phyloP scores from a whole-genome alignment of 2,329 filamentous ascomycete genomes.

The Aspergillus persii region DNA sequence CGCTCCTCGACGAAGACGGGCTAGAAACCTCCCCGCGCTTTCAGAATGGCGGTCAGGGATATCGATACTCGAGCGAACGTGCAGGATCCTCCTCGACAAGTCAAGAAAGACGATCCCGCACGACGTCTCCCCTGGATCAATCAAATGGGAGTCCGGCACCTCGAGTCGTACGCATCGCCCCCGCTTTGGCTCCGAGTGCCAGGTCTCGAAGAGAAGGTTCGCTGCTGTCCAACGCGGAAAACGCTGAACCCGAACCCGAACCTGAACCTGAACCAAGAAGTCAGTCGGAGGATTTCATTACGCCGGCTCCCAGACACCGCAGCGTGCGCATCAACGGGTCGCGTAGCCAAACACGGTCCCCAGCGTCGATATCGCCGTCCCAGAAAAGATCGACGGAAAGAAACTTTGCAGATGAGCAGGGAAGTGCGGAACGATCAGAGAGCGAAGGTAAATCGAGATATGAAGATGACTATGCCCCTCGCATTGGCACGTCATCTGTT shows the following conservation, averaged over 20 bases:
- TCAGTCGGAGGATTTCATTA: slow-evolving; percentile 41
- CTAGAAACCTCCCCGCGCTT: slow-evolving; percentile 49
- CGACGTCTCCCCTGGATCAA: slow-evolving; percentile 36
- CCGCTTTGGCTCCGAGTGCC: slow-evolving; percentile 27
- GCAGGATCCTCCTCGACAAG: slow-evolving; percentile 25
- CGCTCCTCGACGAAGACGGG: slow-evolving; percentile 62
- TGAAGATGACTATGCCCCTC: slow-evolving; percentile 35
- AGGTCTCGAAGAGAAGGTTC: slow-evolving; percentile 39
- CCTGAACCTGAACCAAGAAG: slow-evolving; percentile 24
- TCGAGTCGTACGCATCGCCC: slow-evolving; percentile 41
- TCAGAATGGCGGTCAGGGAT: slow-evolving; percentile 28
- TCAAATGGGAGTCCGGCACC: slow-evolving; percentile 43
- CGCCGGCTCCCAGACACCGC: slow-evolving; percentile 45
- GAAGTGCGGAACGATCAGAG: slow-evolving; percentile 33
- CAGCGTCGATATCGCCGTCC: slow-evolving; percentile 38
- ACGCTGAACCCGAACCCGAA: slow-evolving; percentile 13
- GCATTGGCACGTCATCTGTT: slow-evolving; percentile 36
- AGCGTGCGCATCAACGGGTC: slow-evolving; percentile 43
- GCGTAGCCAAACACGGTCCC: slow-evolving; percentile 42
- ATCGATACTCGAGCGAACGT: slow-evolving; percentile 23
- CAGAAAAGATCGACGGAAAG: slow-evolving; percentile 31
- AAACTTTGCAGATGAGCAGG: slow-evolving; percentile 29
- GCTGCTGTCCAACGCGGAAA: slow-evolving; percentile 37
- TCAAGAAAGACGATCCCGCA: slow-evolving; percentile 34
- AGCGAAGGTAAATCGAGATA: slow-evolving; percentile 31